Evolutionary conservation across 805 yeast species (phyloP).

Genomic region (Lachancea kluyveri): DNA sequence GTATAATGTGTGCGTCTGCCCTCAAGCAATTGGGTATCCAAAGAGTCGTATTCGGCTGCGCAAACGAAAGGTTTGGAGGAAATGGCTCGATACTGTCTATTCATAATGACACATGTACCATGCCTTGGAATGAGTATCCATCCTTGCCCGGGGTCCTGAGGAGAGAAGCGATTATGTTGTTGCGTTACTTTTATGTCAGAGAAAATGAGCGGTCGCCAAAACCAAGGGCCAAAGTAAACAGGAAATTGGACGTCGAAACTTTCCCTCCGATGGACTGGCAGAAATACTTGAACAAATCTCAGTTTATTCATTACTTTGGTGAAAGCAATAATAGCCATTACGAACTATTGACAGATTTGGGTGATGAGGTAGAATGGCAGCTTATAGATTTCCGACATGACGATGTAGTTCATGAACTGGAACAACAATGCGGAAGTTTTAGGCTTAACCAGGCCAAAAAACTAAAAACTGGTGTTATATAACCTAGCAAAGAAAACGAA

Average conservation of each 20-base stretch:
- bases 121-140: slow-evolving; percentile 31
- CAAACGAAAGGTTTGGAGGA: slow-evolving; percentile 94
- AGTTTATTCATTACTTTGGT: slow-evolving; percentile 36
- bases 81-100: slow-evolving; percentile 79
- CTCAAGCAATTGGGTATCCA: slow-evolving; percentile 71
- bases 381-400: slow-evolving; percentile 19
- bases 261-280: slow-evolving; percentile 58
- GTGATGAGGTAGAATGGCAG: slow-evolving; percentile 19
- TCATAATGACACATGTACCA: slow-evolving; percentile 37
- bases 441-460: slow-evolving; percentile 10
- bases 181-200: slow-evolving; percentile 77
- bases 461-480: slow-evolving; percentile 7
- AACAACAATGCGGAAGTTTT: slow-evolving; percentile 9
- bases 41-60: slow-evolving; percentile 83
- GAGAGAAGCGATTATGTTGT: slow-evolving; percentile 73
- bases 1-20: slow-evolving; percentile 96
- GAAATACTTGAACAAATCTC: slow-evolving; percentile 43
- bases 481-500: slow-evolving; percentile 4
- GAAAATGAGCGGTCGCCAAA: slow-evolving; percentile 83
- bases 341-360: slow-evolving; percentile 15
- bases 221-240: slow-evolving; percentile 68
- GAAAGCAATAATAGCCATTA: slow-evolving; percentile 9
- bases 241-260: slow-evolving; percentile 47
- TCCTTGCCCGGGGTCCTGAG: slow-evolving; percentile 75
- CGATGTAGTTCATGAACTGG: slow-evolving; percentile 10